Base-by-base conservation (phyloP, 2,329 filamentous ascomycete genomes). In the Aspergillus neotritici region DNA sequence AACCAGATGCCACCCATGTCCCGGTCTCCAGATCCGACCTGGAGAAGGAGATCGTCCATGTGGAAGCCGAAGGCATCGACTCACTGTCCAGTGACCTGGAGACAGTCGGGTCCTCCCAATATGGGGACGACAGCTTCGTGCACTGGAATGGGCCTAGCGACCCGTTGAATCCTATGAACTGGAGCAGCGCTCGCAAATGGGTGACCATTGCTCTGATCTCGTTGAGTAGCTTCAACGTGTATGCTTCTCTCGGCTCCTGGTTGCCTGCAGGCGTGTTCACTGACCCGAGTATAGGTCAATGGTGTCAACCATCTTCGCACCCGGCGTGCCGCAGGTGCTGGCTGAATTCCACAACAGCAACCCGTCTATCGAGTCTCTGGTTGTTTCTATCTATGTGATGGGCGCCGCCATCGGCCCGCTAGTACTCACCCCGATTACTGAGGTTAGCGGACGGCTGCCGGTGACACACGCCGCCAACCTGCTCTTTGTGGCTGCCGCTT, bases 401-500 rank as follows among this genome's bases (percentile, higher is more conserved):
- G 77, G 77, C 0, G 80, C 78, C 43, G 74, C 71, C 10, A 61
- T 80, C 16, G 78, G 78, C 0, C 78, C 78, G 3, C 59, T 82
- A 4, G 67, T 80, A 38, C 55, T 82, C 3, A 75, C 77, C 2
- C 78, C 78, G 0, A 55, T 81, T 31, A 78, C 72, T 2, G 82
- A 85, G 58, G 76, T 84, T 45, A 83, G 81, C 54, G 82, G 82
- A 0, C 71, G 82, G 3, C 61, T 76, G 3, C 63, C 72, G 3
- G 64, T 85, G 35, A 71, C 84, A 43, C 72, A 75, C 16, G 60
- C 56, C 1, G 74, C 78, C 36, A 85, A 80, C 51, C 54, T 72
- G 5, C 71, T 79, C 42, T 85, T 84, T 57, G 74, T 78, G 45
- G 56, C 75, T 1, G 83, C 79, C 66, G 77, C 78, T 32, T 73